phyloP scores from a whole-genome alignment of 2,329 filamentous ascomycete genomes.

The Fusarium camptoceras region DNA sequence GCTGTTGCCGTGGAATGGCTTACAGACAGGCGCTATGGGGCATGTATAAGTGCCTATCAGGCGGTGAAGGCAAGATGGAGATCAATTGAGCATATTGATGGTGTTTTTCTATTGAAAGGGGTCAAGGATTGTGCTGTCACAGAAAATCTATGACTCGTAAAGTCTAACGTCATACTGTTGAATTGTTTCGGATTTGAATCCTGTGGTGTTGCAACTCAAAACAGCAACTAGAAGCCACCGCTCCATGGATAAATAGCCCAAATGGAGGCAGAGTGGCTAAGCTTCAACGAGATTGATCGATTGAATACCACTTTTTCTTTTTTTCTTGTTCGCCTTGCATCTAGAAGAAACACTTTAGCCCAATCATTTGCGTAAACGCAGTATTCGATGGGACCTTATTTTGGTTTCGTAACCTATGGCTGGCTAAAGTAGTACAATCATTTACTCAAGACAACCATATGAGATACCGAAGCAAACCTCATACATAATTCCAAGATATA shows the following conservation, averaged over 20 bases:
- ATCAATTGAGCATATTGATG: conserved; percentile 6
- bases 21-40: conserved; percentile 4
- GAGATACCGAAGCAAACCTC: background rate
- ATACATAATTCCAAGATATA: background rate
- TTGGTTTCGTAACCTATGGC: background rate
- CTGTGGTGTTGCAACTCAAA: conserved; percentile 19
- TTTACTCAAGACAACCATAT: background rate
- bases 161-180: conserved; percentile 39
- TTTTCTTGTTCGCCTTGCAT: background rate
- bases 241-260: background rate
- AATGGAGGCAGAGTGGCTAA: background rate
- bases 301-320: background rate
- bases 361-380: background rate
- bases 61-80: background rate
- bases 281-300: background rate
- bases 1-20: background rate
- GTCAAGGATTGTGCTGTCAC: background rate
- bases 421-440: background rate
- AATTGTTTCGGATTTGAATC: conserved; percentile 37
- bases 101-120: background rate
- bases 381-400: background rate
- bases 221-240: conserved; percentile 21
- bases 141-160: background rate
- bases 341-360: background rate
- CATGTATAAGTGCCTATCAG: background rate